Evolutionary conservation across 495 filamentous ascomycete genomes (phyloP).

Genomic region (Aspergillus sclerotioniger): DNA sequence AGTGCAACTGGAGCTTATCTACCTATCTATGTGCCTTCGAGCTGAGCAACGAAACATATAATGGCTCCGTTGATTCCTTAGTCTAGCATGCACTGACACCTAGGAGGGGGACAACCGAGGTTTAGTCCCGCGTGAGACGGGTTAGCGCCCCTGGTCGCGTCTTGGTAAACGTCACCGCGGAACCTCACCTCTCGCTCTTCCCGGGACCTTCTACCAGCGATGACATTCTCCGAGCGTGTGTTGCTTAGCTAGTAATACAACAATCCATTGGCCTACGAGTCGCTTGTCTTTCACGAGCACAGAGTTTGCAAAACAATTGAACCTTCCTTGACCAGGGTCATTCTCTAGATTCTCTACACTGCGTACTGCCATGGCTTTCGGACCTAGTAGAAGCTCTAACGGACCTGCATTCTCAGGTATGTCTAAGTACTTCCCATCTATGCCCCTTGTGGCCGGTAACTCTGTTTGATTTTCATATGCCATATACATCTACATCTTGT

Average conservation of each 20-base stretch:
- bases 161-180: conserved; percentile 44
- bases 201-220: conserved; percentile 8
- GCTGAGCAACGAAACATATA: conserved; percentile 15
- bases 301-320: conserved; percentile 1
- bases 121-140: conserved; percentile 26
- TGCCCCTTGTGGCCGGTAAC: not conserved
- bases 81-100: conserved; percentile 3
- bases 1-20: conserved; percentile 19
- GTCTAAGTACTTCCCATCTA: not conserved
- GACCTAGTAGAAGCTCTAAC: conserved; percentile 14
- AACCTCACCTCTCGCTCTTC: conserved; percentile 32
- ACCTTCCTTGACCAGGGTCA: not conserved
- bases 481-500: not conserved
- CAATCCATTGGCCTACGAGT: conserved; percentile 14
- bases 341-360: not conserved
- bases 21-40: conserved; percentile 15
- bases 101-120: conserved; percentile 14
- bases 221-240: not conserved
- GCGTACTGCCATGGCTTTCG: conserved; percentile 28
- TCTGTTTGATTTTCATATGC: not conserved
- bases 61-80: conserved; percentile 1
- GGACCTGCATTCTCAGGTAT: conserved; percentile 25
- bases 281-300: conserved; percentile 19
- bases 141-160: conserved; percentile 26
- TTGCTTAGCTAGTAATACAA: conserved; percentile 14